Conservation (phyloP, 2,329 filamentous ascomycete species). For the Epichloe typhina region DNA sequence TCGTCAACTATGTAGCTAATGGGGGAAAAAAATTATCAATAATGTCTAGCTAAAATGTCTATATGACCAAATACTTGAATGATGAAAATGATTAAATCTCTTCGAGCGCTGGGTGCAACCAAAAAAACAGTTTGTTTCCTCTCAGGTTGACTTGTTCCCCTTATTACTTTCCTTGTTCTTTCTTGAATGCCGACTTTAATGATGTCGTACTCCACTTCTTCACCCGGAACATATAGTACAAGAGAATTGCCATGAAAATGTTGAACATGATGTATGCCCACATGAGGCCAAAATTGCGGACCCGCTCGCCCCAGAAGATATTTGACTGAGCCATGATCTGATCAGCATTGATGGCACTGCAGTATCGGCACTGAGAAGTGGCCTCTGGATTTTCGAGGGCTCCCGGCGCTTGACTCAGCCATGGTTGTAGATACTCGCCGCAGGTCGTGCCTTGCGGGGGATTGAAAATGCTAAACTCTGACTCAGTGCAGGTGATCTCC, state of each 20-base stretch:
- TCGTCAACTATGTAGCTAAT: too few species aligned
- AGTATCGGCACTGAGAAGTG: slow-evolving; percentile 50
- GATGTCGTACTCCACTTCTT: slow-evolving; percentile 17
- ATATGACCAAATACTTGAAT: too few species aligned
- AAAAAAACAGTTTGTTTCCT: too few species aligned
- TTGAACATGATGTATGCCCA: slow-evolving; percentile 57
- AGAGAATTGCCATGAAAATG: slow-evolving; percentile 38
- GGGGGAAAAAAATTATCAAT: too few species aligned
- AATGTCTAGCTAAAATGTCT: too few species aligned
- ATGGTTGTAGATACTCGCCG: slow-evolving; percentile 45
- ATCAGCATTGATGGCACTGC: slow-evolving; percentile 47
- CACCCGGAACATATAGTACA: slow-evolving; percentile 53
- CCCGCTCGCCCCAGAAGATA: slow-evolving; percentile 41
- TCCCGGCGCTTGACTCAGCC: slow-evolving; percentile 36
- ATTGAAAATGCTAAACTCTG: slow-evolving; percentile 51
- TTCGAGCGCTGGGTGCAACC: background rate
- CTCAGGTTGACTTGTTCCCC: background rate
- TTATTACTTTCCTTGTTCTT: background rate
- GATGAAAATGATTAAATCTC: background rate
- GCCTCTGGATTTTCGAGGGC: slow-evolving; percentile 49
- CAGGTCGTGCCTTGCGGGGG: slow-evolving; percentile 54
- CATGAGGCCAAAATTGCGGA: slow-evolving; percentile 59
- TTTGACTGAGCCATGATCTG: slow-evolving; percentile 38
- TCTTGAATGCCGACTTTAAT: background rate
- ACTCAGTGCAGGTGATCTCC: slow-evolving; percentile 33